A percentile compares a stretch with the other conserved stretches of the same genome.
Evolutionary conservation across 768 basidiomycete genomes (phyloP).

Genomic region (Xerocomellus chrysenteron): DNA sequence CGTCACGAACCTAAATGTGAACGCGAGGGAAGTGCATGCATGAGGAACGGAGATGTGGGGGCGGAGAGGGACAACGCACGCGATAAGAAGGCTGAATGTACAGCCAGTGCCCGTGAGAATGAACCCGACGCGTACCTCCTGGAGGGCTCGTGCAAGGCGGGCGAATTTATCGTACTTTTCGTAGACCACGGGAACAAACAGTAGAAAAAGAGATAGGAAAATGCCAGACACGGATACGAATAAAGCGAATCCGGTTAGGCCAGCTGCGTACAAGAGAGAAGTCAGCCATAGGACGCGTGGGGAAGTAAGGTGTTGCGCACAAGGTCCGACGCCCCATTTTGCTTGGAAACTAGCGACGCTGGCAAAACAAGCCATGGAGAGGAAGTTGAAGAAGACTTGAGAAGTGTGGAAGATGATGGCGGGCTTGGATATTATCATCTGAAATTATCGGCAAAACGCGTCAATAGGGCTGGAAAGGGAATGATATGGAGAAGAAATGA

Average conservation of each 20-base stretch:
- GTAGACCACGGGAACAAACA: constrained; percentile 76
- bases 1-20: constrained; percentile 57
- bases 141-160: constrained; percentile 75
- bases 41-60: constrained; percentile 14
- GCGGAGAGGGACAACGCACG: constrained; percentile 49
- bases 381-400: constrained; percentile 91
- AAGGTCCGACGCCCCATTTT: constrained; percentile 80
- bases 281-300: constrained; percentile 14
- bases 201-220: constrained; percentile 68
- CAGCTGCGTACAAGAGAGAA: constrained; percentile 50
- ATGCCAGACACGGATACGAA: constrained; percentile 77
- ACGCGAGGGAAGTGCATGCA: neutral
- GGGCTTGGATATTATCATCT: constrained; percentile 90
- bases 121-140: constrained; percentile 79
- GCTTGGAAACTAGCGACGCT: constrained; percentile 88
- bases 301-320: constrained; percentile 46
- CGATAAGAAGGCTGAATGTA: constrained; percentile 66
- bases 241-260: constrained; percentile 81
- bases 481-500: constrained; percentile 32
- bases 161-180: constrained; percentile 83
- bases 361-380: constrained; percentile 89
- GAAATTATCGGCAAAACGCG: constrained; percentile 14
- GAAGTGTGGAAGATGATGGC: constrained; percentile 72
- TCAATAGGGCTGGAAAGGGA: constrained; percentile 10
- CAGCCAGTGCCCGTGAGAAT: constrained; percentile 76